phyloP scores from a whole-genome alignment of 768 basidiomycete genomes.

The Amanita rubescens region DNA sequence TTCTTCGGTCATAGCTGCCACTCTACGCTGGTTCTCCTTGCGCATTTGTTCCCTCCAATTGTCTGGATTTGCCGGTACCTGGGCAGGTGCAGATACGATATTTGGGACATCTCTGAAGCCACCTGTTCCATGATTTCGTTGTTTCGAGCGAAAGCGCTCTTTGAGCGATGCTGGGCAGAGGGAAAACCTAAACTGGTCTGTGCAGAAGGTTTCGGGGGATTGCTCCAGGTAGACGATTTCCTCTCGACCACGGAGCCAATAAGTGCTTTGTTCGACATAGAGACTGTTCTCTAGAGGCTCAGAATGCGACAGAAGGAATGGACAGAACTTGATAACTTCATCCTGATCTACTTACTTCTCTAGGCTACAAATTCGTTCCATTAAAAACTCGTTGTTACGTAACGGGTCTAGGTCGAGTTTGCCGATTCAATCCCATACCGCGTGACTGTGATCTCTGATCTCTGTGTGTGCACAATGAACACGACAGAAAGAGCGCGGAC shows the following conservation, averaged over 20 bases:
- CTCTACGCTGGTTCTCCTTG: conserved; percentile 54
- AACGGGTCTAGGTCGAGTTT: background rate
- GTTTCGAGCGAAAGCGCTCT: conserved; percentile 51
- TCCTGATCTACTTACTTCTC: background rate
- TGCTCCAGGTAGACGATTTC: conserved; percentile 21
- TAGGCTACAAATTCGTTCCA: background rate
- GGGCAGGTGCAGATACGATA: conserved; percentile 9
- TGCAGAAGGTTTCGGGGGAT: conserved; percentile 20
- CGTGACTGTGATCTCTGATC: no score
- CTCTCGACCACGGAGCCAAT: conserved; percentile 46
- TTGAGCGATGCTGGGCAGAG: conserved; percentile 52
- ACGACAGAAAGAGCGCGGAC: background rate
- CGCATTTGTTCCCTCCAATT: conserved; percentile 53
- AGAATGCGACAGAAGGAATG: background rate
- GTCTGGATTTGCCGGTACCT: conserved; percentile 16
- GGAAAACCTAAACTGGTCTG: conserved; percentile 51
- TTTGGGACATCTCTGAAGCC: conserved; percentile 24
- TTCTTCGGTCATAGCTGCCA: conserved; percentile 63
- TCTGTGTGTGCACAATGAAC: background rate
- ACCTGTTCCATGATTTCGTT: conserved; percentile 15
- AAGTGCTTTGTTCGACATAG: conserved; percentile 10
- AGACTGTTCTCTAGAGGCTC: background rate
- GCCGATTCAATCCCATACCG: no score
- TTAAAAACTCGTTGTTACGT: background rate
- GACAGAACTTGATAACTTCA: background rate